phyloP scores from a whole-genome alignment of 2,329 filamentous ascomycete species.

The Chrysosphaeria jannelii region DNA sequence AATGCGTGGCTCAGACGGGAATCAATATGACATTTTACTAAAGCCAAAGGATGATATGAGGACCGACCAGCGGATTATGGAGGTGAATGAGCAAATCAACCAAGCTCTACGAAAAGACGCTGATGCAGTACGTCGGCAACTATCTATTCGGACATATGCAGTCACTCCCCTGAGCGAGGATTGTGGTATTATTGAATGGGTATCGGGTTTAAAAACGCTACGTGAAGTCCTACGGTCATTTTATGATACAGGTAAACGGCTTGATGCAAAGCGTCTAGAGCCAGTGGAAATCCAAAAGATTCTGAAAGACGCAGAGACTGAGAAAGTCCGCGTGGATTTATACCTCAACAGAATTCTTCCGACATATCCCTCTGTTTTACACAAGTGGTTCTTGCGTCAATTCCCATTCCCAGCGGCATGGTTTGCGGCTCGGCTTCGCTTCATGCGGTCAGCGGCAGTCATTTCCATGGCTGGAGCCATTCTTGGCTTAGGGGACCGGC shows the following conservation, averaged over 20 bases:
- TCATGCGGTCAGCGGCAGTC: slow-evolving; percentile 80
- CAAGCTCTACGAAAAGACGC: slow-evolving; percentile 73
- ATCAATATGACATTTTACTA: slow-evolving; percentile 66
- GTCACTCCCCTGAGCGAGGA: slow-evolving; percentile 94
- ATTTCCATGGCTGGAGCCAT: slow-evolving; percentile 99
- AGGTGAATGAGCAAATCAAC: slow-evolving; percentile 97
- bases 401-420: slow-evolving; percentile 81
- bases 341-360: slow-evolving; percentile 36
- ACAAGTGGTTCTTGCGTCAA: slow-evolving; percentile 84
- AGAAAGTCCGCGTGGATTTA: slow-evolving; percentile 28
- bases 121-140: slow-evolving; percentile 62
- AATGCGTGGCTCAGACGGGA: slow-evolving; percentile 67
- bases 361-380: slow-evolving; percentile 55
- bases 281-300: slow-evolving; percentile 33
- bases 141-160: slow-evolving; percentile 91
- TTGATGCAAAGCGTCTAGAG: slow-evolving; percentile 44
- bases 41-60: slow-evolving; percentile 96
- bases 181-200: slow-evolving; percentile 95
- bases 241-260: slow-evolving; percentile 18
- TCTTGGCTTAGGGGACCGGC: slow-evolving; percentile 71
- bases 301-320: slow-evolving; percentile 30
- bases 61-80: slow-evolving; percentile 94
- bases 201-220: slow-evolving; percentile 80
- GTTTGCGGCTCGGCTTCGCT: slow-evolving; percentile 68
- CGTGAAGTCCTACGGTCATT: slow-evolving; percentile 41